phyloP scores from a whole-genome alignment of 148 eudicot genomes.

The Agrostemma githago region DNA sequence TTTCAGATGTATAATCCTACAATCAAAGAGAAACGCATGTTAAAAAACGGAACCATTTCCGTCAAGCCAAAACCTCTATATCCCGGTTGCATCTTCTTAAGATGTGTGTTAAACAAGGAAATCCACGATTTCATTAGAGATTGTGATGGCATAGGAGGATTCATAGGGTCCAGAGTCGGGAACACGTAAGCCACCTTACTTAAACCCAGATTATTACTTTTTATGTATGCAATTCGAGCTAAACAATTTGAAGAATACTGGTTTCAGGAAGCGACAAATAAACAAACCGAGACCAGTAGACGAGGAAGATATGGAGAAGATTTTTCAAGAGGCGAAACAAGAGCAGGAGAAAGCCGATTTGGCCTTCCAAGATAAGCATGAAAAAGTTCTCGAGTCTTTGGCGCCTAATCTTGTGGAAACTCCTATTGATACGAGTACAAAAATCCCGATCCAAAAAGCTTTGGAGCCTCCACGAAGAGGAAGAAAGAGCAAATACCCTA shows the following conservation, averaged over 20 bases:
- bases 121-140: constrained; percentile 80
- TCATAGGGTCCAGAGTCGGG: constrained; percentile 78
- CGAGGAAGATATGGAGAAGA: constrained; percentile 59
- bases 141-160: constrained; percentile 70
- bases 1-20: constrained; percentile 75
- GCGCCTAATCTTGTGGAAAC: constrained; percentile 24
- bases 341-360: constrained; percentile 80
- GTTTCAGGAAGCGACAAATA: constrained; percentile 68
- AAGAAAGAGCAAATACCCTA: constrained; percentile 32
- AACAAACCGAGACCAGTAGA: constrained; percentile 83
- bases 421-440: constrained; percentile 31
- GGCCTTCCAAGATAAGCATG: constrained; percentile 60
- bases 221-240: not conserved
- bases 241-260: not conserved
- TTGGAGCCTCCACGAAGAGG: constrained; percentile 29
- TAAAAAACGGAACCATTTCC: constrained; percentile 69
- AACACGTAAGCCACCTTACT: constrained; percentile 58
- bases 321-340: constrained; percentile 67
- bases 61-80: constrained; percentile 70
- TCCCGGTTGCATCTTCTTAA: constrained; percentile 75
- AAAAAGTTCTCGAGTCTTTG: constrained; percentile 32
- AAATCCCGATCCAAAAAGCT: constrained; percentile 37
- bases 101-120: constrained; percentile 81
- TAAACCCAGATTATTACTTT: not conserved
- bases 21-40: constrained; percentile 64